Percentiles rank a stretch among this genome's conserved stretches.
Evolutionary conservation across 1,284 basidiomycete genomes (phyloP).

Genomic region (Spongiforma sp.): DNA sequence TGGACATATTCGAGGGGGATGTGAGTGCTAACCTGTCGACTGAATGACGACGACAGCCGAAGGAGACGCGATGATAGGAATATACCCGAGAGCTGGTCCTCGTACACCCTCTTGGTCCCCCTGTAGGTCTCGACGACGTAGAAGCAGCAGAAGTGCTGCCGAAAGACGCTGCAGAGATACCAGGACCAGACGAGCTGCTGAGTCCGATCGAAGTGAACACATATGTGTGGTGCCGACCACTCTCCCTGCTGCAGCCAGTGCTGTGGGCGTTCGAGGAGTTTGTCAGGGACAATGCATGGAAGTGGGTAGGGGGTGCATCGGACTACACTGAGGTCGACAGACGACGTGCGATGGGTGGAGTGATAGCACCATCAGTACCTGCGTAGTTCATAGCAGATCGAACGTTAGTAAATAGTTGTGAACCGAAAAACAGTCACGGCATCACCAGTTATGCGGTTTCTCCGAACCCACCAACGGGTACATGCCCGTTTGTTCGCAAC

Average conservation of each 20-base stretch:
- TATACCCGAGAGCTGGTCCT: conserved; percentile 62
- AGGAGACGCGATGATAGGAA: conserved; percentile 53
- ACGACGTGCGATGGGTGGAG: too few relatives aligned
- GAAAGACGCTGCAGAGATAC: too few relatives aligned
- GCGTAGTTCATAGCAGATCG: too few relatives aligned
- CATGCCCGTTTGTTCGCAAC: conserved; percentile 44
- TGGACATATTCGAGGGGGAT: conserved; percentile 83
- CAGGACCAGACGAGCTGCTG: conserved; percentile 39
- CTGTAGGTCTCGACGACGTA: conserved; percentile 41
- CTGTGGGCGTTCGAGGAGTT: conserved; percentile 84
- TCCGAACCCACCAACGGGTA: neutral
- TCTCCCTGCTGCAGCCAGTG: conserved; percentile 53
- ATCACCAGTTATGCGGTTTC: conserved; percentile 14
- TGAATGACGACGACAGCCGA: neutral
- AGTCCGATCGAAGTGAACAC: conserved; percentile 57
- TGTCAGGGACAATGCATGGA: conserved; percentile 68
- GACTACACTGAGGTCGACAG: conserved; percentile 57
- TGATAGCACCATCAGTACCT: too few relatives aligned
- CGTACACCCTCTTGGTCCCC: conserved; percentile 57
- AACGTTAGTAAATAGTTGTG: neutral
- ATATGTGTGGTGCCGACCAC: conserved; percentile 67
- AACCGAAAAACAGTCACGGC: neutral
- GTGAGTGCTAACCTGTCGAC: conserved; percentile 52
- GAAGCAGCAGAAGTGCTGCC: conserved; percentile 39
- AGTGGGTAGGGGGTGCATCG: conserved; percentile 61